Percentiles rank a stretch among this genome's conserved stretches.
Conservation (phyloP, 2,329 filamentous ascomycete species). For the Geosmithia flava region DNA sequence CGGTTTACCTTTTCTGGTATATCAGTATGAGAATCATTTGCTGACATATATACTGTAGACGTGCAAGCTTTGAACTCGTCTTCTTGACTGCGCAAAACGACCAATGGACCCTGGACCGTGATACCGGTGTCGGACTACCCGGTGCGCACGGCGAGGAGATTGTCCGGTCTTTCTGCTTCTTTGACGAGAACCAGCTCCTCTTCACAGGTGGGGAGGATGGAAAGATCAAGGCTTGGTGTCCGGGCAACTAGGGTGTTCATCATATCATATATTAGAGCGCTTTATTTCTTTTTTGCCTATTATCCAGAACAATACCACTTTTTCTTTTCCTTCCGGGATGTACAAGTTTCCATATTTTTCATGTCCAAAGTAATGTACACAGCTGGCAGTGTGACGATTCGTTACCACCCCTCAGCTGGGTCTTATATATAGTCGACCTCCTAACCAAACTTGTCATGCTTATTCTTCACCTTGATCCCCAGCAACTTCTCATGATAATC, state of each 20-base stretch:
- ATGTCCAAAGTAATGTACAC: too few relatives aligned
- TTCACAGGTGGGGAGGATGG: conserved; percentile 49
- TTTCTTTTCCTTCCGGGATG: too few relatives aligned
- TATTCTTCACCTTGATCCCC: conserved; percentile 80
- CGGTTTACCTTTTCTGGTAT: background rate
- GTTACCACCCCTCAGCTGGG: too few relatives aligned
- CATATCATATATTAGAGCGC: background rate
- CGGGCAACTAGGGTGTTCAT: conserved; percentile 8
- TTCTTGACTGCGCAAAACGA: conserved; percentile 31
- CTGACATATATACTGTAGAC: conserved; percentile 10
- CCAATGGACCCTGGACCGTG: conserved; percentile 42
- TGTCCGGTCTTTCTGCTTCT: conserved; percentile 51
- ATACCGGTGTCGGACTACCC: conserved; percentile 43
- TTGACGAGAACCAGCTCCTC: conserved; percentile 45
- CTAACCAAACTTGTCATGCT: conserved; percentile 74
- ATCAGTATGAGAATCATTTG: background rate
- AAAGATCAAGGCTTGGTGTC: conserved; percentile 42
- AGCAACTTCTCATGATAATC: conserved; percentile 81
- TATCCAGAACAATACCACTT: too few relatives aligned
- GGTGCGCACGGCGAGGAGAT: conserved; percentile 54
- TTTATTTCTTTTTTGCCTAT: too few relatives aligned
- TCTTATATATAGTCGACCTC: too few relatives aligned
- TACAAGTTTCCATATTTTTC: too few relatives aligned
- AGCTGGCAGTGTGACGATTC: too few relatives aligned
- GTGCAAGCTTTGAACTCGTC: conserved; percentile 47